These are phyloP conservation scores for Immersiporthe knoxdaviesiana DNA, from an alignment of 2,329 filamentous ascomycete species.

Conservation along the genomic window DNA sequence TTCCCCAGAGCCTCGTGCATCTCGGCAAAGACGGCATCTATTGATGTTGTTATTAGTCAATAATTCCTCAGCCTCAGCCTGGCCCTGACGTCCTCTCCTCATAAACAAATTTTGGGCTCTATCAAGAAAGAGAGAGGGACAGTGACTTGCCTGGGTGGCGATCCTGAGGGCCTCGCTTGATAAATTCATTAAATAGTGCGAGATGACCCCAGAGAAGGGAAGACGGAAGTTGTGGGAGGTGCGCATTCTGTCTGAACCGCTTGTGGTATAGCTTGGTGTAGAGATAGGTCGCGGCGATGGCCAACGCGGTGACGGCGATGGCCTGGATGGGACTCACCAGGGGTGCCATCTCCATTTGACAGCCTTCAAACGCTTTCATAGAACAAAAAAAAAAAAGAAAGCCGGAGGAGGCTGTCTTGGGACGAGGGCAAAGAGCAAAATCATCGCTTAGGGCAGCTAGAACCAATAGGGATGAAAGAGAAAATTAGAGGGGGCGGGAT, in stretches of 20 bases:
- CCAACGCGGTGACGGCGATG: background rate
- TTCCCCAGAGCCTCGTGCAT: constrained; percentile 39
- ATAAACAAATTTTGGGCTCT: too few species aligned
- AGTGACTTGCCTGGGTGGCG: constrained; percentile 1
- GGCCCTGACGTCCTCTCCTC: background rate
- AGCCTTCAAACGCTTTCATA: background rate
- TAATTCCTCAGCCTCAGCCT: background rate
- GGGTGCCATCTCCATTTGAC: background rate
- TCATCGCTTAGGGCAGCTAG: too few species aligned
- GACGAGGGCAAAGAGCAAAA: too few species aligned
- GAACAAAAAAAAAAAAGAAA: background rate
- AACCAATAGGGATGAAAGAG: too few species aligned
- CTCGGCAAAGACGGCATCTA: constrained; percentile 34
- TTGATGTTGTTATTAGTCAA: background rate
- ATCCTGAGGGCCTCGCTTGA: background rate
- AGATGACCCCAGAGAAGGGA: constrained; percentile 15
- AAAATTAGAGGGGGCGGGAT: too few species aligned
- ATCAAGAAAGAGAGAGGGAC: too few species aligned
- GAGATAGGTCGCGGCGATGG: constrained; percentile 1
- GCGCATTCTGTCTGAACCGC: constrained; percentile 2
- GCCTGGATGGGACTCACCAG: background rate
- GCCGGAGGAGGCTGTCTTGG: background rate
- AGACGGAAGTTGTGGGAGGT: constrained; percentile 12
- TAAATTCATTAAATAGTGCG: background rate
- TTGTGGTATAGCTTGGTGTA: background rate